phyloP scores from a whole-genome alignment of 208 protist genomes.

The Naegleria lovaniensis region DNA sequence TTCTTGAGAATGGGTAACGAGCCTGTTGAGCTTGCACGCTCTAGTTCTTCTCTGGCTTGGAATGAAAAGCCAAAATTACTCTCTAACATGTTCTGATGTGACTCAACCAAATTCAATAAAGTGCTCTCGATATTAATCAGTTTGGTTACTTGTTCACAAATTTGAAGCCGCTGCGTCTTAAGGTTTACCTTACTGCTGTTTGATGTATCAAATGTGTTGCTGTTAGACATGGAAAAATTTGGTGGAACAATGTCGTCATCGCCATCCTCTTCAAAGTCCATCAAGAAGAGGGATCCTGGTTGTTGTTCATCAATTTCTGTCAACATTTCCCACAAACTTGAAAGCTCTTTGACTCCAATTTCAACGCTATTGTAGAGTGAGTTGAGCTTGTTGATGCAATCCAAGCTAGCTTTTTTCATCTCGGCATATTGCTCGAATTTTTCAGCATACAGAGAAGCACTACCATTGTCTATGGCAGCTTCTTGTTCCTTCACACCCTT shows the following conservation, averaged over 20 bases:
- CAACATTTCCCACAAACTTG: neutral
- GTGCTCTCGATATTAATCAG: neutral
- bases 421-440: neutral
- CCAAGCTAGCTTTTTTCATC: neutral
- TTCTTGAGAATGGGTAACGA: neutral
- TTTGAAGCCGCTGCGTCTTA: neutral
- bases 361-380: neutral
- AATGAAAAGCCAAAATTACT: neutral
- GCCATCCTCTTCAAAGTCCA: neutral
- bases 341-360: neutral
- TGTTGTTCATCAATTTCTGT: neutral
- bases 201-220: neutral
- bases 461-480: neutral
- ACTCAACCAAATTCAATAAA: neutral
- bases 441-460: neutral
- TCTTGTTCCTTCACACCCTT: neutral
- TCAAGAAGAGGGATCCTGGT: neutral
- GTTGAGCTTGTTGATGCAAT: neutral
- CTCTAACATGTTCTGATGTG: neutral
- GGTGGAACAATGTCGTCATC: neutral
- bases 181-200: neutral
- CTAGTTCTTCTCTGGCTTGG: neutral
- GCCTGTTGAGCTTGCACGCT: neutral
- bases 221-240: neutral
- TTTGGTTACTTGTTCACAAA: neutral